Base-by-base conservation (phyloP, 768 basidiomycete genomes). In the Macrolepiota dolichaula region DNA sequence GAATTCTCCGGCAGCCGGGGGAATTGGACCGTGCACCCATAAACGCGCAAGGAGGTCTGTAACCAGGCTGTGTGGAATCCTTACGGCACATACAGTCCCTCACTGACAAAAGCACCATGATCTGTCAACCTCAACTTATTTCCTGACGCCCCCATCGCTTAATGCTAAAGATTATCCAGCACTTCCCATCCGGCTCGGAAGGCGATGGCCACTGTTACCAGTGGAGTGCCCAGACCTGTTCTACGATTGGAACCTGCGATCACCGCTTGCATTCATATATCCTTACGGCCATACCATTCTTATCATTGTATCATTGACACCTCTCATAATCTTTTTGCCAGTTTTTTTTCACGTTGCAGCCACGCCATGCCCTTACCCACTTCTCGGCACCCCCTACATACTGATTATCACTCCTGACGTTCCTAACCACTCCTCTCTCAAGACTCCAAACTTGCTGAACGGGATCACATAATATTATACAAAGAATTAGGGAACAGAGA, bases 261-360 rank as follows among this genome's bases (percentile, higher is more conserved):
- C 25, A 49, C 3, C 47, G 11, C 47, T 27, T 15, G 29, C 29
- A 7, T 49, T 12, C 24, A 24, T 37, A 22, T 37, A 37, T 49
- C 17, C 42, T 40, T 35, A 57, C 32, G 51, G 29, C 51, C 51
- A 51, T 22, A 47, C 7, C n/a, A 25, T 49, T 36, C 47, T 49
- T 57, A 57, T 57, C 56, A 36, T 37, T 37, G 29, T 44, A n/a
- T 37, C 32, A 49, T 42, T 44, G 54, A 55, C 38, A 55, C 54
- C 52, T 44, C 54, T 44, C 54, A 42, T 40, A 11, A 49, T 57
- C 27, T 49, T 57, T 32, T 44, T 42, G 10, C n/a, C 51, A 36
- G 29, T 1, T 22, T 7, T 22, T 59, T 32, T 52, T 59, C 57
- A 59, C 57, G 57, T 59, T 59, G 57, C 15, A 36, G 5, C 57